phyloP scores from a whole-genome alignment of 2,329 filamentous ascomycete genomes.

The Zalaria obscura region DNA sequence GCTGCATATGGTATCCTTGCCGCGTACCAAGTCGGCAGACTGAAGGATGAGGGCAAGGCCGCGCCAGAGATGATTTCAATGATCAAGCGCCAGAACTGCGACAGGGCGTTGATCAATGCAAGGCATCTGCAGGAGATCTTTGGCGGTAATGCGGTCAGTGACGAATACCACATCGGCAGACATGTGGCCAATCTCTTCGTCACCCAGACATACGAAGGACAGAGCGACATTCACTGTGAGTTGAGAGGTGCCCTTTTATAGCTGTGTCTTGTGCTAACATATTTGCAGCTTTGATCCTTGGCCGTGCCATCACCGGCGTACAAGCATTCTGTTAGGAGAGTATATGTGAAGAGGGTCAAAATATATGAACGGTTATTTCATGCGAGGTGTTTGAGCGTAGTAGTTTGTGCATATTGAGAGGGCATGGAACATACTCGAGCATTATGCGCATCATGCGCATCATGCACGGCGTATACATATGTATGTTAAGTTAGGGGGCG shows the following conservation, averaged over 20 bases:
- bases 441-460: too few relatives aligned
- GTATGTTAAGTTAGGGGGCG: too few relatives aligned
- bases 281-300: constrained; percentile 31
- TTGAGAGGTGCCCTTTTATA: constrained; percentile 13
- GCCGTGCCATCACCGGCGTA: constrained; percentile 45
- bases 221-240: constrained; percentile 94
- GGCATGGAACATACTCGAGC: too few relatives aligned
- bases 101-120: constrained; percentile 68
- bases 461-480: too few relatives aligned
- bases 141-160: constrained; percentile 93
- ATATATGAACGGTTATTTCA: too few relatives aligned
- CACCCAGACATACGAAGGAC: constrained; percentile 94
- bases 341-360: not conserved
- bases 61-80: constrained; percentile 93
- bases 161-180: constrained; percentile 88
- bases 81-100: constrained; percentile 97
- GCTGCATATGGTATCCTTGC: constrained; percentile 84
- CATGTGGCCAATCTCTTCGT: constrained; percentile 96
- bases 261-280: constrained; percentile 7
- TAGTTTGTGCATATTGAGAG: too few relatives aligned
- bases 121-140: constrained; percentile 78
- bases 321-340: constrained; percentile 49
- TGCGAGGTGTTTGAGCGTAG: too few relatives aligned
- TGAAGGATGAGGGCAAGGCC: constrained; percentile 82
- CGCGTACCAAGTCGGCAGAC: constrained; percentile 74